phyloP scores from a whole-genome alignment of 164 flowering plant genomes.

The Stephania japonica region DNA sequence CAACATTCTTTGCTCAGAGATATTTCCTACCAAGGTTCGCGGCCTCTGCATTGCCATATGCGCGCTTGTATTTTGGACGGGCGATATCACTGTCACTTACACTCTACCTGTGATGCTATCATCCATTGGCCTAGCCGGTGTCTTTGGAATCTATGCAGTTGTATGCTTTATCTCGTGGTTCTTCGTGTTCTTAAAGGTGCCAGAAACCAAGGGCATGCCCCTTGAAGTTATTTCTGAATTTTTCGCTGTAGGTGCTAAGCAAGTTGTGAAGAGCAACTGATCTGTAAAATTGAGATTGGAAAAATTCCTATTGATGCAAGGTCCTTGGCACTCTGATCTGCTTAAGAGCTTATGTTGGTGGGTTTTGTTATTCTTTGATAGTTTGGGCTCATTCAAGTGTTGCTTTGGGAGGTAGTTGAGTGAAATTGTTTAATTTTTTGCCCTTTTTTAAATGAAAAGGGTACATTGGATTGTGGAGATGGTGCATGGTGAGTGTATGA shows the following conservation, averaged over 20 bases:
- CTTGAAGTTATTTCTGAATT: constrained; percentile 88
- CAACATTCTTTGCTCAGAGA: constrained; percentile 89
- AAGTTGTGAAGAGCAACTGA: constrained; percentile 36
- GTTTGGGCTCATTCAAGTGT: not conserved
- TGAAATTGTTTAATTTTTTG: not conserved
- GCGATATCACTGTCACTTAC: constrained; percentile 89
- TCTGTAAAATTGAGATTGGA: not conserved
- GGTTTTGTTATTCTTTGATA: not conserved
- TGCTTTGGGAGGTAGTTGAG: not conserved
- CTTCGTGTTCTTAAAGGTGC: constrained; percentile 82
- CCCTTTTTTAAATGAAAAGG: not conserved
- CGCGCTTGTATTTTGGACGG: constrained; percentile 71
- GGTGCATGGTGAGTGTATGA: not conserved
- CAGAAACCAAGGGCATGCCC: constrained; percentile 98
- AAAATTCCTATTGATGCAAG: not conserved
- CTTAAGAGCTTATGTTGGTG: not conserved
- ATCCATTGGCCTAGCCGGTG: constrained; percentile 78
- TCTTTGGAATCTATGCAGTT: constrained; percentile 70
- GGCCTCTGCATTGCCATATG: constrained; percentile 94
- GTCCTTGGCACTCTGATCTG: not conserved
- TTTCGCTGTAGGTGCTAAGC: constrained; percentile 83
- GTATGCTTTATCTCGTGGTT: constrained; percentile 70
- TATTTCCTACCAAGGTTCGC: constrained; percentile 90
- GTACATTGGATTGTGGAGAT: not conserved
- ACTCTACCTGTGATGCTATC: constrained; percentile 74